Percentiles rank a stretch among this genome's conserved stretches.
phyloP scores from a whole-genome alignment of 225 moss, liverwort and hornwort species.

The Climacium dendroides region DNA sequence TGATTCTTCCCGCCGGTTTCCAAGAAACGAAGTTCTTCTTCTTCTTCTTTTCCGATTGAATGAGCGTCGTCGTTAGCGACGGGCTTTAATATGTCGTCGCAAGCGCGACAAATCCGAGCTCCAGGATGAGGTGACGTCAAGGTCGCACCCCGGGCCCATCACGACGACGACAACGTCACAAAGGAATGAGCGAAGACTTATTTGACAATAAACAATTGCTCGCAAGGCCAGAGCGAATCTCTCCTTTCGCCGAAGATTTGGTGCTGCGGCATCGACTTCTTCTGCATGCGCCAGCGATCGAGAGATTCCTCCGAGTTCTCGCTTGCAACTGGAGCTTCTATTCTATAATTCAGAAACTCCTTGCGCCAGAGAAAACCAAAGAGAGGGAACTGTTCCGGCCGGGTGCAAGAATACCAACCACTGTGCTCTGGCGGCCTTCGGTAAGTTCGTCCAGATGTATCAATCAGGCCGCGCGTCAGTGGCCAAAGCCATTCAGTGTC shows the following conservation, averaged over 20 bases:
- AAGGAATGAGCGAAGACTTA: background rate
- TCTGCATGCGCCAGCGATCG: background rate
- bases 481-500: background rate
- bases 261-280: background rate
- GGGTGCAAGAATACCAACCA: background rate
- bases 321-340: background rate
- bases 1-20: background rate
- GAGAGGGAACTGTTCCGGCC: background rate
- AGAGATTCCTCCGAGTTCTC: background rate
- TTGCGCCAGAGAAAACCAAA: background rate
- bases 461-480: no score
- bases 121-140: background rate
- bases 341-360: background rate
- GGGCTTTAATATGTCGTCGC: background rate
- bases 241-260: background rate
- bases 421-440: background rate
- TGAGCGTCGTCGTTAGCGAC: background rate
- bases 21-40: background rate
- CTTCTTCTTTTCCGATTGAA: background rate
- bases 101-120: background rate
- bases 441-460: no score
- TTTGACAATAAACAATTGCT: background rate
- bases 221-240: background rate
- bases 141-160: background rate
- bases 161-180: background rate